Conservation (phyloP, 352 stramenopile genomes). For the Phytophthora europaea region DNA sequence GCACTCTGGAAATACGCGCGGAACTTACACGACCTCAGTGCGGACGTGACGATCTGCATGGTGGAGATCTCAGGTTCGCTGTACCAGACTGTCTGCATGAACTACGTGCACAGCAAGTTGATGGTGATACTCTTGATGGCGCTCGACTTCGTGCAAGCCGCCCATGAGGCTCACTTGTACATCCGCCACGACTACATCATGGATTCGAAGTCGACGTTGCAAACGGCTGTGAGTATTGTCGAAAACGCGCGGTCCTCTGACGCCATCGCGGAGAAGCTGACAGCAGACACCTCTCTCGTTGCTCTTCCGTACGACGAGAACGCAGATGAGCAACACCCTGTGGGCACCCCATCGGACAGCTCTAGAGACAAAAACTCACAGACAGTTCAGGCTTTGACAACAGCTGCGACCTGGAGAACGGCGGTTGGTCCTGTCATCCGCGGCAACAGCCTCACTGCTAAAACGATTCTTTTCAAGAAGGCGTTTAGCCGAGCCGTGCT, state of each 20-base stretch:
- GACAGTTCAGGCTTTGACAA: not conserved
- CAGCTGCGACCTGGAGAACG: not conserved
- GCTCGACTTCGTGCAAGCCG: constrained; percentile 21
- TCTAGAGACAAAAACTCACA: not conserved
- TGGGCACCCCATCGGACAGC: not conserved
- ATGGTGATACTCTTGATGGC: constrained; percentile 22
- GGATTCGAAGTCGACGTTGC: constrained; percentile 13
- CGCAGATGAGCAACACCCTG: not conserved
- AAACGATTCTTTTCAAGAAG: constrained; percentile 2
- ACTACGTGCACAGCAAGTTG: constrained; percentile 24
- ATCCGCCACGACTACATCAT: constrained; percentile 18
- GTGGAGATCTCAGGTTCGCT: constrained; percentile 40
- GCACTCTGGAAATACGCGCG: constrained; percentile 31
- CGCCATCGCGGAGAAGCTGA: not conserved
- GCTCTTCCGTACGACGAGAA: not conserved
- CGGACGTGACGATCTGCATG: constrained; percentile 38
- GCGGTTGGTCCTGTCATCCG: not conserved
- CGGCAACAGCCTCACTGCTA: constrained; percentile 1
- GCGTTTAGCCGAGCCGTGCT: not conserved
- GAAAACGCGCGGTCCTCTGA: not conserved
- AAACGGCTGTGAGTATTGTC: not conserved
- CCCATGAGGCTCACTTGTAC: constrained; percentile 16
- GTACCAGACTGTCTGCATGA: constrained; percentile 41
- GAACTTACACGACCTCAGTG: constrained; percentile 33
- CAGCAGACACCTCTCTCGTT: not conserved